These are phyloP conservation scores for Pyricularia pennisetigena DNA, from an alignment of 2,329 filamentous ascomycete genomes.

Conservation along the genomic window DNA sequence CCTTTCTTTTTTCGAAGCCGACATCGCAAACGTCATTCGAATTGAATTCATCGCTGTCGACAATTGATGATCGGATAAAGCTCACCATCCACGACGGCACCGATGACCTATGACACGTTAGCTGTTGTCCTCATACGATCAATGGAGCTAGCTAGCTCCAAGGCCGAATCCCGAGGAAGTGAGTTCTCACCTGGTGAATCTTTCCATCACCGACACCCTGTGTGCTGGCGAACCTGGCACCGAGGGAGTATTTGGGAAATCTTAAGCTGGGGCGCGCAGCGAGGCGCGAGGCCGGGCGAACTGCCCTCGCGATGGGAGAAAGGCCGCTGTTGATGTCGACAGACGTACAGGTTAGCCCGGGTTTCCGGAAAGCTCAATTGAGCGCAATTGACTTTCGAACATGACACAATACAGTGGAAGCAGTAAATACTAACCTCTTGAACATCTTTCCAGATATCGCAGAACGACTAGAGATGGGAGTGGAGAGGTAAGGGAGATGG, in stretches of 20 bases:
- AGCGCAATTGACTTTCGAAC: constrained; percentile 30
- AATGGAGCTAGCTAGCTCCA: not conserved
- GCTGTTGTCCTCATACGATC: constrained; percentile 9
- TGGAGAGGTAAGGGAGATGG: constrained; percentile 43
- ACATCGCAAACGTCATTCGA: not conserved
- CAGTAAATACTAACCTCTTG: constrained; percentile 57
- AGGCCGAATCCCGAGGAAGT: constrained; percentile 1
- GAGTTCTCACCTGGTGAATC: constrained; percentile 51
- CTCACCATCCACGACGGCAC: constrained; percentile 97
- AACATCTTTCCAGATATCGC: constrained; percentile 69
- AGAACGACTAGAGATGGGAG: constrained; percentile 52
- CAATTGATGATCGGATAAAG: not conserved
- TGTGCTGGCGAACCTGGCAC: constrained; percentile 50
- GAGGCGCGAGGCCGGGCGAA: constrained; percentile 50
- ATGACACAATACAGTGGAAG: constrained; percentile 16
- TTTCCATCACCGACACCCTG: constrained; percentile 51
- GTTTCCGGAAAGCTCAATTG: constrained; percentile 36
- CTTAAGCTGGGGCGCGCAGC: constrained; percentile 46
- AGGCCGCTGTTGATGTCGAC: constrained; percentile 45
- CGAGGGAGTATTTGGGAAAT: constrained; percentile 45
- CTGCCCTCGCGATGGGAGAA: constrained; percentile 53
- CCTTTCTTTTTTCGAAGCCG: not conserved
- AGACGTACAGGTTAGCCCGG: constrained; percentile 9
- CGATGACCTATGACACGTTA: constrained; percentile 68
- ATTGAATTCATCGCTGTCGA: not conserved